Evolutionary conservation across 352 stramenopile genomes (phyloP), one percentile per base, ranked within the genome.

Genomic region (Phytopythium vexans): DNA sequence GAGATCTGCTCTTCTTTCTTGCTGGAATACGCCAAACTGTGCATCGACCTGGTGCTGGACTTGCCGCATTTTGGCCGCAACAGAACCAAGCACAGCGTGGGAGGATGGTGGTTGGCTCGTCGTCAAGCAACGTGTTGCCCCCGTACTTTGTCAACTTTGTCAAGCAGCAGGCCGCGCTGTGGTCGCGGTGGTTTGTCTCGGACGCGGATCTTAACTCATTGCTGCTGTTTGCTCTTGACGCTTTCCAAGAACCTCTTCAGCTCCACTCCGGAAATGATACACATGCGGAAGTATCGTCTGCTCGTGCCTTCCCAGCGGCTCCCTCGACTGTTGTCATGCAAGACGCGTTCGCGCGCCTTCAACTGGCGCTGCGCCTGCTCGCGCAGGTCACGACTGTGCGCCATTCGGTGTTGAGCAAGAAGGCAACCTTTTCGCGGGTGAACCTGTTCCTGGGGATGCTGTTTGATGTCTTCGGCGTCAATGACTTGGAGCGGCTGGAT

Each of bases 61-160:
- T 60, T 88, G 32, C 81, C 83, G 8, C 83, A 91, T 39, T 93
- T 46, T 69, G 83, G 45, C 52, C 76, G 8, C 35, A 8, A 11
- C 16, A 11, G 0, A 6, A 21, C 11, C 35, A 36, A 21, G 44
- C 67, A 16, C 54, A 58, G n/a, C 70, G 73, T 35, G 60, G 64
- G 9, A 70, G 76, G 42, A 54, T 56, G 15, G 43, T 53, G 47
- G 47, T 34, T 0, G 9, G 36, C 37, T 63, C 77, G 21, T 65
- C 69, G 0, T 88, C 82, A 7, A 75, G 61, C 15, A 91, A 89
- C 49, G 80, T 84, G 10, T 56, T 93, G 40, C 83, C 83, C 10
- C 83, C 83, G 31, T 93, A 93, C 53, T 91, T 93, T 47, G 75
- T 93, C 21, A 93, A 93, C 45, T 93, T 93, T 46, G 83, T 93